Evolutionary conservation across 129 eudicot genomes (phyloP), one percentile per base, ranked within the genome.

Genomic region (Deinandra increscens): DNA sequence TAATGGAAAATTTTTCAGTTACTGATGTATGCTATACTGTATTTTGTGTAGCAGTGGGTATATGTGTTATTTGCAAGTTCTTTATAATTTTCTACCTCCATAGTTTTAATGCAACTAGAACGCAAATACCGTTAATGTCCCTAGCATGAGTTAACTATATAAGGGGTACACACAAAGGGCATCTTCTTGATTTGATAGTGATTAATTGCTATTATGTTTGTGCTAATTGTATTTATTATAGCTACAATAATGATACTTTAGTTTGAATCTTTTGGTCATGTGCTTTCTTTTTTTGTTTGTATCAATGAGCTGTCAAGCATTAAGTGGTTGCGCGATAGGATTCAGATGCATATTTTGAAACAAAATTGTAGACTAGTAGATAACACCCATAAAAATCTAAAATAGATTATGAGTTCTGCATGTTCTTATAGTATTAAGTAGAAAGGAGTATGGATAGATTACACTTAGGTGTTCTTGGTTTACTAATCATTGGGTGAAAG

Each of bases 181-280:
- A 50, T 33, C 36, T 51, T 51, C 42, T 22, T 42, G 38, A 37
- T 5, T 10, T 37, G 64, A 20, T 22, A 36, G 61, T 33, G 46
- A 68, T 36, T 9, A 5, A 49, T 60, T 34, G 42, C 22, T 34
- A 34, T n/a, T n/a, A 18, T 68, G 23, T 15, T 26, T 37, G 31
- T 42, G 23, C 34, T 9, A 4, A 18, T 23, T 22, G 12, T 26
- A 3, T 29, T 17, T 15, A 17, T 17, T 15, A 17, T 60, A 26
- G 10, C 18, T 3, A 42, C n/a, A 17, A 39, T 54, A 62, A 22
- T 20, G 64, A 3, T 42, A 42, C 67, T 41, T 46, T 17, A 17
- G 31, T 36, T 68, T 18, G 38, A 69, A 54, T 55, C 44, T 69
- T 69, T 53, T 54, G 12, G 58, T 26, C 20, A 36, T 68, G 37